These are phyloP conservation scores for Leptographium procerum DNA, from an alignment of 2,329 filamentous ascomycete genomes.

Conservation along the genomic window DNA sequence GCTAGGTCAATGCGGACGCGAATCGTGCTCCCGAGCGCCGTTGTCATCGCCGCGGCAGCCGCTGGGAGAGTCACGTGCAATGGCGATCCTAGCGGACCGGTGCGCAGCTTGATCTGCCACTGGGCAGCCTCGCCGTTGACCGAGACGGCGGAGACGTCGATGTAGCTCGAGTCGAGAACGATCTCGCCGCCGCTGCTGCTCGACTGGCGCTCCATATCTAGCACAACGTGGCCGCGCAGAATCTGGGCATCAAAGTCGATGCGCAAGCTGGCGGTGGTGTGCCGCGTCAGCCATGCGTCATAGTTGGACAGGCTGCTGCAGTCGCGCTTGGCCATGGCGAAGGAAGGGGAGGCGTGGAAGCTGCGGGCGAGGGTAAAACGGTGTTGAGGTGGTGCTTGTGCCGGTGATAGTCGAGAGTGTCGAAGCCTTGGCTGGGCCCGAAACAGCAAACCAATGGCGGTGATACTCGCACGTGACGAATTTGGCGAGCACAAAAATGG, in stretches of 20 bases:
- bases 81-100: slow-evolving; percentile 65
- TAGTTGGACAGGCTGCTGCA: slow-evolving; percentile 91
- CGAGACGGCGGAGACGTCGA: slow-evolving; percentile 62
- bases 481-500: background rate
- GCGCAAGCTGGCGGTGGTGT: slow-evolving; percentile 70
- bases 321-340: slow-evolving; percentile 41
- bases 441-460: background rate
- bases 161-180: slow-evolving; percentile 75
- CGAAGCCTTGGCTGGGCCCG: background rate
- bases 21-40: slow-evolving; percentile 38
- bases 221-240: slow-evolving; percentile 63
- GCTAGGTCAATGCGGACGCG: slow-evolving; percentile 55
- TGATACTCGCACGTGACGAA: background rate
- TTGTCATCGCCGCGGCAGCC: slow-evolving; percentile 33
- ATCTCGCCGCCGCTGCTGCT: slow-evolving; percentile 48
- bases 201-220: slow-evolving; percentile 61
- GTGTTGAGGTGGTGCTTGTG: background rate
- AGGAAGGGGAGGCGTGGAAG: background rate
- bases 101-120: slow-evolving; percentile 60
- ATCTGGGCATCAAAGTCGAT: slow-evolving; percentile 75
- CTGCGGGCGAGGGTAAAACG: background rate
- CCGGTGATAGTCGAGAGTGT: background rate
- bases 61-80: slow-evolving; percentile 52
- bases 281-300: slow-evolving; percentile 71
- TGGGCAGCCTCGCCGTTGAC: slow-evolving; percentile 51